Percentiles rank a stretch among this genome's conserved stretches.
phyloP scores from a whole-genome alignment of 345 rosid species.

The Cardamine chenopodiifolia region DNA sequence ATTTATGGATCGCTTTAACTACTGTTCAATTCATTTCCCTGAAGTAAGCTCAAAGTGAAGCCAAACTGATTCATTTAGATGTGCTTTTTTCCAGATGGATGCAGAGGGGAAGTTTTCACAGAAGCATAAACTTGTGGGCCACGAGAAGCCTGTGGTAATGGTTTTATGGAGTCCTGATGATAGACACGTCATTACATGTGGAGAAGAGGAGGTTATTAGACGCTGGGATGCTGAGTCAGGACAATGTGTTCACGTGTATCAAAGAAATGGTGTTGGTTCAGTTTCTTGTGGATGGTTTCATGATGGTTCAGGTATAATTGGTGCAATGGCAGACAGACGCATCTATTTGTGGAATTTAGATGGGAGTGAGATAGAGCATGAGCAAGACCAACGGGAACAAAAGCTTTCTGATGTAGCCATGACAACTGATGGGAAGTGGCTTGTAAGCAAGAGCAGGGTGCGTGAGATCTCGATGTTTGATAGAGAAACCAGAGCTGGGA shows the following conservation, averaged over 20 bases:
- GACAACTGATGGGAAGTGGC: conserved; percentile 59
- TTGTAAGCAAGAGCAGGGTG: conserved; percentile 47
- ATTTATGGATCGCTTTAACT: too few relatives aligned
- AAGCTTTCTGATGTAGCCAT: conserved; percentile 58
- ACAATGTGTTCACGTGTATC: conserved; percentile 47
- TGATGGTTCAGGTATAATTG: conserved; percentile 52
- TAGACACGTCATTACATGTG: conserved; percentile 60
- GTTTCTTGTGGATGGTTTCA: conserved; percentile 72
- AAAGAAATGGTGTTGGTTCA: conserved; percentile 47
- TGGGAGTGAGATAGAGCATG: conserved; percentile 40
- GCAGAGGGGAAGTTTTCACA: conserved; percentile 39
- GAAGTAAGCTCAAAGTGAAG: too few relatives aligned
- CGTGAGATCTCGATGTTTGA: conserved; percentile 48
- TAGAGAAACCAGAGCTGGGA: conserved; percentile 52
- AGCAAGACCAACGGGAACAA: conserved; percentile 49
- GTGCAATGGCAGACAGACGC: conserved; percentile 53
- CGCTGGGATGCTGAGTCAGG: conserved; percentile 63
- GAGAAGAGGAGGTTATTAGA: conserved; percentile 54
- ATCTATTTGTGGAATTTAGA: conserved; percentile 62
- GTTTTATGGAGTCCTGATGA: conserved; percentile 68
- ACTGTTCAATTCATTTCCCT: too few relatives aligned
- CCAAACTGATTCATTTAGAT: too few relatives aligned
- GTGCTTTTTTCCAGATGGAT: conserved; percentile 49
- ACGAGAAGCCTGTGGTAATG: conserved; percentile 50
- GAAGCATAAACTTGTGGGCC: conserved; percentile 54